A percentile compares a stretch with the other conserved stretches of the same genome.
Evolutionary conservation across 352 stramenopile species (phyloP).

Genomic region (Phytophthora sp.): DNA sequence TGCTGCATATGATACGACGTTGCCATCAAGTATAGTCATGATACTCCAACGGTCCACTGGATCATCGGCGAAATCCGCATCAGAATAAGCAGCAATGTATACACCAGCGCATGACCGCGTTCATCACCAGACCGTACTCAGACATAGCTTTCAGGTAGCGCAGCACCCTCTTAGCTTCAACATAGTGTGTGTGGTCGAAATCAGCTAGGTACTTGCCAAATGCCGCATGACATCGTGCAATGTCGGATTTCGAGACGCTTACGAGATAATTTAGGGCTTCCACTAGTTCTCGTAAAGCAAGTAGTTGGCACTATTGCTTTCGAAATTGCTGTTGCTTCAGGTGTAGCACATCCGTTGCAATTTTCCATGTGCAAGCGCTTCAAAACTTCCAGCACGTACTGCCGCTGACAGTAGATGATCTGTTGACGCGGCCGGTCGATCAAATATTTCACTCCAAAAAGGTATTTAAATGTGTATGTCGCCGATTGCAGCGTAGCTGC

Average conservation of each 20-base stretch:
- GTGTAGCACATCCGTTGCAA: neutral
- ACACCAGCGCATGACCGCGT: neutral
- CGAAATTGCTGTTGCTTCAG: neutral
- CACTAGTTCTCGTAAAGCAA: too few relatives aligned
- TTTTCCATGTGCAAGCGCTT: neutral
- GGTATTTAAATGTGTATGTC: too few relatives aligned
- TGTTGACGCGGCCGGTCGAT: neutral
- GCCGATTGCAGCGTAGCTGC: slow-evolving; percentile 3
- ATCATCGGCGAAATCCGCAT: slow-evolving; percentile 16
- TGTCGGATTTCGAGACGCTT: slow-evolving; percentile 4
- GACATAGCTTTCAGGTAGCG: slow-evolving; percentile 13
- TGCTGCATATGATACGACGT: slow-evolving; percentile 6
- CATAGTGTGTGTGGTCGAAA: too few relatives aligned
- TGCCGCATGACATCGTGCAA: neutral
- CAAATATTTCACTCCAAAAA: too few relatives aligned
- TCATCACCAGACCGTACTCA: slow-evolving; percentile 15
- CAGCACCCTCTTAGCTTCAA: slow-evolving; percentile 6
- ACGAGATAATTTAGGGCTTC: too few relatives aligned
- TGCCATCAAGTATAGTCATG: slow-evolving; percentile 3
- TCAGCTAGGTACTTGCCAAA: slow-evolving; percentile 1
- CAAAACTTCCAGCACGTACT: slow-evolving; percentile 3
- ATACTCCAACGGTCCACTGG: neutral
- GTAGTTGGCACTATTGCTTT: too few relatives aligned
- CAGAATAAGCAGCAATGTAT: neutral
- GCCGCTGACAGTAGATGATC: slow-evolving; percentile 3